A percentile compares a stretch with the other conserved stretches of the same genome.
These are phyloP conservation scores for Crassisporium funariophilum DNA, from an alignment of 768 basidiomycete genomes.

Conservation along the genomic window DNA sequence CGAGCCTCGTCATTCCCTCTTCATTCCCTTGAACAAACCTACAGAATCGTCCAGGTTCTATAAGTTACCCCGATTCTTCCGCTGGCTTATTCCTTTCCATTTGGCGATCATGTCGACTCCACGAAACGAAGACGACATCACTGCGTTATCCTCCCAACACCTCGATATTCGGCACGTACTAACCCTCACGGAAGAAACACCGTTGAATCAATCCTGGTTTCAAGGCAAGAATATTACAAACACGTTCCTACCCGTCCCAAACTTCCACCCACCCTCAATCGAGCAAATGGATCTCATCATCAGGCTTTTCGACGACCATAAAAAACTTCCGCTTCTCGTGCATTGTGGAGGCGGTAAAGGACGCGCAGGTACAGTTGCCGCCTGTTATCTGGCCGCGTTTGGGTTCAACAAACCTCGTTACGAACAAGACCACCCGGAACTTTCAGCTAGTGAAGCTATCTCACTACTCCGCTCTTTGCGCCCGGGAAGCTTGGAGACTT, in stretches of 20 bases:
- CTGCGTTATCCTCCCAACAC: conserved; percentile 41
- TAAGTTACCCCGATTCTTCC: conserved; percentile 59
- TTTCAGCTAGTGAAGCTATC: conserved; percentile 53
- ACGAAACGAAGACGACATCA: conserved; percentile 49
- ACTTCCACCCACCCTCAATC: conserved; percentile 54
- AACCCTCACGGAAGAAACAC: conserved; percentile 60
- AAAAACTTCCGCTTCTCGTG: conserved; percentile 51
- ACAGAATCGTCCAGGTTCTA: conserved; percentile 22
- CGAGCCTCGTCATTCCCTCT: conserved; percentile 42
- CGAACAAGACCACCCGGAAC: conserved; percentile 45
- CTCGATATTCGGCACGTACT: conserved; percentile 61
- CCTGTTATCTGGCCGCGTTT: conserved; percentile 59
- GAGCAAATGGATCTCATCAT: conserved; percentile 64
- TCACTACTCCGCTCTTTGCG: conserved; percentile 47
- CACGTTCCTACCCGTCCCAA: conserved; percentile 58
- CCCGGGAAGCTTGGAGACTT: conserved; percentile 59
- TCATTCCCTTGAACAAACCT: conserved; percentile 29
- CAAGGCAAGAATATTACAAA: conserved; percentile 43
- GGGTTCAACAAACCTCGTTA: conserved; percentile 49
- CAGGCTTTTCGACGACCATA: conserved; percentile 43
- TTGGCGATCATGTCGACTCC: conserved; percentile 66
- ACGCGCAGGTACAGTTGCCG: conserved; percentile 61
- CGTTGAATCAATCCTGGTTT: conserved; percentile 52
- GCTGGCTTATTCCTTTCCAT: conserved; percentile 62
- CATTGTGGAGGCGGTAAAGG: conserved; percentile 70